These are phyloP conservation scores for Globisporangium ultimum DNA, from an alignment of 352 stramenopile species.

Conservation along the genomic window DNA sequence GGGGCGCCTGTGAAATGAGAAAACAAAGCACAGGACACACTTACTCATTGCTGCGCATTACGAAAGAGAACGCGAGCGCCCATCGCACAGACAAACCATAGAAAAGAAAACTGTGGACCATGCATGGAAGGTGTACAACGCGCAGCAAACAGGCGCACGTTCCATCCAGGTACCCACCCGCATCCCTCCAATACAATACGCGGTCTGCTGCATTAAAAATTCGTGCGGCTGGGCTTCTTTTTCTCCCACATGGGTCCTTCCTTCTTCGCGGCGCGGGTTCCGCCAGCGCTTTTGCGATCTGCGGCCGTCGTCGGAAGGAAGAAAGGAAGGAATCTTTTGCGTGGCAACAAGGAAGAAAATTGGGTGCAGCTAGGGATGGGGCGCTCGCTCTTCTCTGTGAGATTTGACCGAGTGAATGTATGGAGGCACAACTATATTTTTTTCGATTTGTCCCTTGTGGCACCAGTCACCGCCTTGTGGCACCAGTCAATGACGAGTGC, in stretches of 20 bases:
- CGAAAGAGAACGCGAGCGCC: too few species aligned
- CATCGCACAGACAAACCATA: too few species aligned
- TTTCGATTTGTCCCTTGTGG: slow-evolving; percentile 1
- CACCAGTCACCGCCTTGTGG: too few species aligned
- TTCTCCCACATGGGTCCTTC: neutral
- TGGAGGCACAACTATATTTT: slow-evolving; percentile 6
- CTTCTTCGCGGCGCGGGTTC: neutral
- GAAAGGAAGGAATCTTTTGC: slow-evolving; percentile 2
- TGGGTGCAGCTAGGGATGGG: too few species aligned
- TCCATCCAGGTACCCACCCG: too few species aligned
- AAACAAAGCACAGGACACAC: neutral
- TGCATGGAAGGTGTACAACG: too few species aligned
- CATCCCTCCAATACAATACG: too few species aligned
- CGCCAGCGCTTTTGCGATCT: neutral
- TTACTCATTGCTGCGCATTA: neutral
- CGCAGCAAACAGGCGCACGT: too few species aligned
- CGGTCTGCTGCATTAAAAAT: neutral
- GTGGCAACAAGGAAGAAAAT: too few species aligned
- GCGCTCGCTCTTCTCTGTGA: too few species aligned
- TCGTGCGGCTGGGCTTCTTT: neutral
- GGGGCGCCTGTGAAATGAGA: neutral
- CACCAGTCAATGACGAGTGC: neutral
- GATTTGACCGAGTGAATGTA: slow-evolving; percentile 10
- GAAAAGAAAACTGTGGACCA: too few species aligned
- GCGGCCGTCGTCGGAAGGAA: neutral